Conservation (phyloP, 495 filamentous ascomycete genomes). For the Aspergillus mulundensis region DNA sequence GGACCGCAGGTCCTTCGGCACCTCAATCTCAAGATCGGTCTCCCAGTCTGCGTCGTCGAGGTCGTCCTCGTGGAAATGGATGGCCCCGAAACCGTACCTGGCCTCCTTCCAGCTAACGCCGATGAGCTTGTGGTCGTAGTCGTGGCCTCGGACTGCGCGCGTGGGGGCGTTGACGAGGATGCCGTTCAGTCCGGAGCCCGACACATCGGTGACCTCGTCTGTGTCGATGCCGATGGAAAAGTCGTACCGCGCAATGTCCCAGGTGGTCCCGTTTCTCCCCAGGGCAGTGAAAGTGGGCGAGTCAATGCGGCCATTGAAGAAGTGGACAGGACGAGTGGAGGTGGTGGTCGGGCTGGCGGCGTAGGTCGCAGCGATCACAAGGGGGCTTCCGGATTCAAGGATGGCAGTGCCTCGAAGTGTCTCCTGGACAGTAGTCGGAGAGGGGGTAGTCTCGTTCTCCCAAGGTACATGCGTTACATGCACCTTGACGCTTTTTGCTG, state of each 20-base stretch:
- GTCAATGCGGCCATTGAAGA: conserved; percentile 3
- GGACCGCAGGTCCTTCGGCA: neutral
- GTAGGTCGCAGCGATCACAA: neutral
- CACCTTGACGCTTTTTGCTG: neutral
- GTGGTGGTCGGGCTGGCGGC: neutral
- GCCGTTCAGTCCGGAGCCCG: neutral
- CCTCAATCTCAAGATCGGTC: neutral
- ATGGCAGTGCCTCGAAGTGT: too few species aligned
- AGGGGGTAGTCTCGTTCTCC: too few species aligned
- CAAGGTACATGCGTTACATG: too few species aligned
- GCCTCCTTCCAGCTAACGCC: conserved; percentile 9
- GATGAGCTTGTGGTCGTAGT: conserved; percentile 15
- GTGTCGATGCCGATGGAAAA: neutral
- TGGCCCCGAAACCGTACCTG: conserved; percentile 20
- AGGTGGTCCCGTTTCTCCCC: too few species aligned
- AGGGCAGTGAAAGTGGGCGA: neutral
- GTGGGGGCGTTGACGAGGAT: conserved; percentile 20
- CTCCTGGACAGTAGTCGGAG: too few species aligned
- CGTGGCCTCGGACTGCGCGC: conserved; percentile 20
- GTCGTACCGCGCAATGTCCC: neutral
- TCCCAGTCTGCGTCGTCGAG: neutral
- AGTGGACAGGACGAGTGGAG: neutral
- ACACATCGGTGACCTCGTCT: neutral
- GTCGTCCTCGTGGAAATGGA: conserved; percentile 12
- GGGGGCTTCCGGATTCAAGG: neutral